These are phyloP conservation scores for Podospora pseudocomata DNA, from an alignment of 495 filamentous ascomycete species.

Conservation along the genomic window DNA sequence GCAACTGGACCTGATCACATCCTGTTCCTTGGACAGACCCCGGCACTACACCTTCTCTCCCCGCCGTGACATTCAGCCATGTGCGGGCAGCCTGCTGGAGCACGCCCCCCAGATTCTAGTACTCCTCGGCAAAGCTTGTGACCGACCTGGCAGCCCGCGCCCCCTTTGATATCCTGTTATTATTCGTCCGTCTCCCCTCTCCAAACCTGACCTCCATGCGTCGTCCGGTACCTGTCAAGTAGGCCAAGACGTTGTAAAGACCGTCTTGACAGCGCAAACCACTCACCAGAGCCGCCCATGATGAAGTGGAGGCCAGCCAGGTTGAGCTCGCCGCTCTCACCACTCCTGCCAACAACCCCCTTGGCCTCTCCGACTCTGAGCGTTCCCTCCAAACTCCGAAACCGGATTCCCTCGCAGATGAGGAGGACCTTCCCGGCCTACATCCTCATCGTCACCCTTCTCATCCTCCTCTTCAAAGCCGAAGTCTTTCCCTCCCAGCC, in stretches of 20 bases:
- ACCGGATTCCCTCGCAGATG: conserved; percentile 33
- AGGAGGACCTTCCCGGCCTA: conserved; percentile 29
- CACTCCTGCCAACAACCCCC: conserved; percentile 26
- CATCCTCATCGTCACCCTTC: conserved; percentile 25
- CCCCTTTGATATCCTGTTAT: neutral
- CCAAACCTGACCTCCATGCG: too few species aligned
- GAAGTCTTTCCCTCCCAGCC: conserved; percentile 24
- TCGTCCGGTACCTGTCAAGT: too few species aligned
- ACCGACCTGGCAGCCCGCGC: neutral
- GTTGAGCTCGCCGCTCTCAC: conserved; percentile 25
- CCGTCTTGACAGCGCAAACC: neutral
- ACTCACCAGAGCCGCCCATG: neutral
- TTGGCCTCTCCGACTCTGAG: conserved; percentile 11
- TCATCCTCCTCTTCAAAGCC: conserved; percentile 39
- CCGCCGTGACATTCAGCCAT: neutral
- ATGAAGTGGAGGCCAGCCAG: conserved; percentile 19
- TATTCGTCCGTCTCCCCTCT: neutral
- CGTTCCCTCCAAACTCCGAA: conserved; percentile 26
- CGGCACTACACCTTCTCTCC: neutral
- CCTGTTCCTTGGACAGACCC: neutral
- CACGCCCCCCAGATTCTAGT: neutral
- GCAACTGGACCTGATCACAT: neutral
- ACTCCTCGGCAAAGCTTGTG: neutral
- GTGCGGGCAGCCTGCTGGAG: neutral
- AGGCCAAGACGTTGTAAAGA: neutral